Percentiles rank a stretch among this genome's conserved stretches.
phyloP scores from a whole-genome alignment of 2,329 filamentous ascomycete species.

The Colletotrichum incanum region DNA sequence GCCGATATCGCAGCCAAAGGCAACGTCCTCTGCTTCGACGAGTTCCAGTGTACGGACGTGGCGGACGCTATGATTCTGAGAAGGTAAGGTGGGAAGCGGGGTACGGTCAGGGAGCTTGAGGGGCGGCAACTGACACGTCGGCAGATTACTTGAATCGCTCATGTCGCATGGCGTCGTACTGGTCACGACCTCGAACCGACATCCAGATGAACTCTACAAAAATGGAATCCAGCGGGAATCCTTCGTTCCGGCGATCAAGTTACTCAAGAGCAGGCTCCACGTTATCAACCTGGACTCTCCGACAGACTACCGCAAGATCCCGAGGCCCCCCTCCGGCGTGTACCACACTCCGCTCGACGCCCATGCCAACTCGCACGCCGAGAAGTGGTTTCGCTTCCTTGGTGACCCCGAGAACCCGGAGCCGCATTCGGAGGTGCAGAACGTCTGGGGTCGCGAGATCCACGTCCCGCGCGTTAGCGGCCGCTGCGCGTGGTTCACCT shows the following conservation, averaged over 20 bases:
- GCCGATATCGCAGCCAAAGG: constrained; percentile 91
- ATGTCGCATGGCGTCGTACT: constrained; percentile 98
- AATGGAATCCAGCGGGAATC: constrained; percentile 97
- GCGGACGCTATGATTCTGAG: constrained; percentile 98
- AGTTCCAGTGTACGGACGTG: constrained; percentile 98
- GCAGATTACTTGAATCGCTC: constrained; percentile 84
- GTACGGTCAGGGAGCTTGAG: background rate
- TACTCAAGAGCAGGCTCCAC: constrained; percentile 86
- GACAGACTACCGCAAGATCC: constrained; percentile 98
- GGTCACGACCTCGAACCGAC: constrained; percentile 96
- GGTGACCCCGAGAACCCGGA: constrained; percentile 84
- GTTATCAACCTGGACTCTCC: constrained; percentile 96
- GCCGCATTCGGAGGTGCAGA: constrained; percentile 84
- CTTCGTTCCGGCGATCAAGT: constrained; percentile 94
- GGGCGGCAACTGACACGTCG: constrained; percentile 11
- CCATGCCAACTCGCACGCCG: constrained; percentile 83
- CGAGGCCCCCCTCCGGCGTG: constrained; percentile 91
- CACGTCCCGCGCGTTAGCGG: constrained; percentile 90
- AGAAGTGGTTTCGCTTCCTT: constrained; percentile 96
- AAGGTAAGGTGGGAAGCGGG: constrained; percentile 61
- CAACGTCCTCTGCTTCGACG: constrained; percentile 95
- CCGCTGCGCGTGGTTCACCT: constrained; percentile 90
- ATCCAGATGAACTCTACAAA: constrained; percentile 96
- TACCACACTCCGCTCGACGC: constrained; percentile 91
- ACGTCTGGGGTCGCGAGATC: constrained; percentile 94